phyloP scores from a whole-genome alignment of 1,284 basidiomycete species.

The Puccinia brachypodii region DNA sequence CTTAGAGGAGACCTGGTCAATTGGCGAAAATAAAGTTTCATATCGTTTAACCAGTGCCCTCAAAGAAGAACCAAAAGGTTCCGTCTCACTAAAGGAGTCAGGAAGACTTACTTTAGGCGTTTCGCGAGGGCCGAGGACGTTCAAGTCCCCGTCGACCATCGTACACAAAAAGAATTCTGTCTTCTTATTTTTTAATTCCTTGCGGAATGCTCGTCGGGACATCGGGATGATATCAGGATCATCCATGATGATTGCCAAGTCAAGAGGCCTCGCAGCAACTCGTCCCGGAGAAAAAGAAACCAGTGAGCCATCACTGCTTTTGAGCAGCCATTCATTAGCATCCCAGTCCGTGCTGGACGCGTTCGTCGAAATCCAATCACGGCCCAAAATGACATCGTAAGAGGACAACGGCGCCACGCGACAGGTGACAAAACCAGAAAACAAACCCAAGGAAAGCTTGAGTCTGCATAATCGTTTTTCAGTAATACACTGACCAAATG shows the following conservation, averaged over 20 bases:
- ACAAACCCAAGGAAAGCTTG: background rate
- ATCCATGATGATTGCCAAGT: too few species aligned
- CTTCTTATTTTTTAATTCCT: too few species aligned
- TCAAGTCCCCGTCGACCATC: too few species aligned
- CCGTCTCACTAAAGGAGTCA: background rate
- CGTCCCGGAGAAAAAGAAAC: background rate
- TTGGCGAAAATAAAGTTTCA: too few species aligned
- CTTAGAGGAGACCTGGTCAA: background rate
- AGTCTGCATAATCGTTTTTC: background rate
- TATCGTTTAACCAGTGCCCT: background rate
- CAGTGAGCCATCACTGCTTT: background rate
- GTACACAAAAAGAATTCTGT: too few species aligned
- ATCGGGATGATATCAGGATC: too few species aligned
- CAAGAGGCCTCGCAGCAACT: too few species aligned
- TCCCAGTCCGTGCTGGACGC: background rate
- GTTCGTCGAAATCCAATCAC: background rate
- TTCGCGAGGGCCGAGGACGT: background rate
- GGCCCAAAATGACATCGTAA: background rate
- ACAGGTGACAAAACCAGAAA: constrained; percentile 52
- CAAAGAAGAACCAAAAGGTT: background rate
- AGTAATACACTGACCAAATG: background rate
- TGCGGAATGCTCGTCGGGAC: too few species aligned
- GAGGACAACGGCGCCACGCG: background rate
- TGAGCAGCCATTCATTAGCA: background rate
- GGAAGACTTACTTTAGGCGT: background rate